These are phyloP conservation scores for Kalanchoe fedtschenkoi DNA, from an alignment of 164 flowering plant genomes.

Conservation along the genomic window DNA sequence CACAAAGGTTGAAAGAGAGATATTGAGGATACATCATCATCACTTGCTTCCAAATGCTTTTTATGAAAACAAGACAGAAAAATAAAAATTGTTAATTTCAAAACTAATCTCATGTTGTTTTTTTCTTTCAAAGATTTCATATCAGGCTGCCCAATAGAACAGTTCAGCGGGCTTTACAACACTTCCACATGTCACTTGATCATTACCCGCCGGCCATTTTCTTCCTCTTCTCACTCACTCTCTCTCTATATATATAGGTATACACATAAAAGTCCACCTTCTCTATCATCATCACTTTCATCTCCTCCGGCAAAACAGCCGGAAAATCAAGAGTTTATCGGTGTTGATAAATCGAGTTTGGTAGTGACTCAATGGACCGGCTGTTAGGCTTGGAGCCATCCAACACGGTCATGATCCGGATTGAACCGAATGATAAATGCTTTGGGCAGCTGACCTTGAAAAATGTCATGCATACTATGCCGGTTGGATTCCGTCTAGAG, in stretches of 20 bases:
- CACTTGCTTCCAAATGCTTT: too few relatives aligned
- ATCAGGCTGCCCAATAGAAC: conserved; percentile 3
- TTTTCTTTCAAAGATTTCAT: background rate
- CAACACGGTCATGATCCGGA: conserved; percentile 36
- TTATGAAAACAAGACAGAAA: too few relatives aligned
- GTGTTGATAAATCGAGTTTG: too few relatives aligned
- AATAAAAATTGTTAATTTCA: too few relatives aligned
- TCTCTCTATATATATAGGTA: too few relatives aligned
- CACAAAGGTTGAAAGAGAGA: too few relatives aligned
- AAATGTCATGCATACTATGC: conserved; percentile 87
- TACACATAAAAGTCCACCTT: background rate
- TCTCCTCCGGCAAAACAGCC: background rate
- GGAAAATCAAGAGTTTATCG: background rate
- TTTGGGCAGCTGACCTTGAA: conserved; percentile 48
- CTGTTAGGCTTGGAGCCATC: conserved; percentile 68
- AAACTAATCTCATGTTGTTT: background rate
- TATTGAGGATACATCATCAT: too few relatives aligned
- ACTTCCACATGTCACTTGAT: conserved; percentile 1
- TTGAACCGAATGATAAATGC: conserved; percentile 50
- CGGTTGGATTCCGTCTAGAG: conserved; percentile 62
- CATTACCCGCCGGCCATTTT: conserved; percentile 1
- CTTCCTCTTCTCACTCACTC: background rate
- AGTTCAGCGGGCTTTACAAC: background rate
- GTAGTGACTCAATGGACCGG: conserved; percentile 67
- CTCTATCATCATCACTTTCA: background rate